These are phyloP conservation scores for Coniferiporia weirii DNA, from an alignment of 1,284 basidiomycete species.

Conservation along the genomic window DNA sequence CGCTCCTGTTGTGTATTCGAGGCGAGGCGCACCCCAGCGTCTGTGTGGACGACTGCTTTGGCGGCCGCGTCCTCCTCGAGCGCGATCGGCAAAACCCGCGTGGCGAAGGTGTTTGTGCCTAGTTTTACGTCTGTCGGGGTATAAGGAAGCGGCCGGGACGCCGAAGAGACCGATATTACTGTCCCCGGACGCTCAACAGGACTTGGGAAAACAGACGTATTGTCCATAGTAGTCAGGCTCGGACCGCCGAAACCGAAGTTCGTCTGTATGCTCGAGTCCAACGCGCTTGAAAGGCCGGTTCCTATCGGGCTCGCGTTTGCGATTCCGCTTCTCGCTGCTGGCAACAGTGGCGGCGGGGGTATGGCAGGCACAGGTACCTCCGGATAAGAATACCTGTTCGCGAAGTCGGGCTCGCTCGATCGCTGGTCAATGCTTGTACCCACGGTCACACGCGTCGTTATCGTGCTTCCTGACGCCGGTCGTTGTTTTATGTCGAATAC, in stretches of 20 bases:
- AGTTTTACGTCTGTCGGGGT: background rate
- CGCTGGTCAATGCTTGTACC: slow-evolving; percentile 15
- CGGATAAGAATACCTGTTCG: slow-evolving; percentile 10
- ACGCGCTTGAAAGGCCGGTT: background rate
- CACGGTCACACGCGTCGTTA: slow-evolving; percentile 18
- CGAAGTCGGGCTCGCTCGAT: slow-evolving; percentile 14
- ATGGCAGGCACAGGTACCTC: background rate
- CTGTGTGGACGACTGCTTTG: slow-evolving; percentile 10
- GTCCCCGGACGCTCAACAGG: background rate
- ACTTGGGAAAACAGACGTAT: background rate
- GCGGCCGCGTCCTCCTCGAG: background rate
- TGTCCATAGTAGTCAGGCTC: background rate
- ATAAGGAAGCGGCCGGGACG: slow-evolving; percentile 4
- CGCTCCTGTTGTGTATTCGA: background rate
- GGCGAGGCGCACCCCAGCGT: slow-evolving; percentile 13
- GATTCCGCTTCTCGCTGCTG: background rate
- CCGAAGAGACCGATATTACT: background rate
- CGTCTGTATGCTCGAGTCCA: background rate
- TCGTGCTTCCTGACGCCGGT: slow-evolving; percentile 14
- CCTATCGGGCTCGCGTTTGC: background rate
- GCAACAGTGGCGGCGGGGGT: background rate
- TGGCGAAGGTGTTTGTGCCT: background rate
- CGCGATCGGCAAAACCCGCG: background rate
- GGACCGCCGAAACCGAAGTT: background rate
- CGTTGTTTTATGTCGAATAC: slow-evolving; percentile 18